Percentiles rank a stretch among this genome's conserved stretches.
Evolutionary conservation across 352 stramenopile genomes (phyloP).

Genomic region (Globisporangium paroecandrum): DNA sequence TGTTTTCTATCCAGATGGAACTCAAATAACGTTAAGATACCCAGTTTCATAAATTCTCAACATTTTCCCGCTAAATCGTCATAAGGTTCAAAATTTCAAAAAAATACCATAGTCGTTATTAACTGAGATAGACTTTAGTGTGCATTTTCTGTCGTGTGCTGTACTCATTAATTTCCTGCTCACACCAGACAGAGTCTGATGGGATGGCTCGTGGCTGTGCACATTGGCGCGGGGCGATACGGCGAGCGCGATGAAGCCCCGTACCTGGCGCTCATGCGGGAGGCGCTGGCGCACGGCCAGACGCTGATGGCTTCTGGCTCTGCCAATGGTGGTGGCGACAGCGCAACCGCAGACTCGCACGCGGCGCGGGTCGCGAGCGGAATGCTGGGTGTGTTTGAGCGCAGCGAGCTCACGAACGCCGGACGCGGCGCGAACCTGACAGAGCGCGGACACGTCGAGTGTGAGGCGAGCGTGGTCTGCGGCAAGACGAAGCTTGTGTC

Average conservation of each 20-base stretch:
- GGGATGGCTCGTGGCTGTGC: conserved; percentile 61
- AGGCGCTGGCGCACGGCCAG: conserved; percentile 25
- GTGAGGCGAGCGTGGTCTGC: conserved; percentile 53
- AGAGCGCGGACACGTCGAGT: conserved; percentile 42
- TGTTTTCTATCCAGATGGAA: no score
- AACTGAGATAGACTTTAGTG: no score
- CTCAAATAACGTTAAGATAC: no score
- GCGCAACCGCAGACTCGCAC: conserved; percentile 9
- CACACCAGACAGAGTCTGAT: background rate
- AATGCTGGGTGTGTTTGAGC: conserved; percentile 49
- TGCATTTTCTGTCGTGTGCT: background rate
- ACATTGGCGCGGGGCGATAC: conserved; percentile 56
- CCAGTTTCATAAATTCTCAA: no score
- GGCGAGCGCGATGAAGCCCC: conserved; percentile 27
- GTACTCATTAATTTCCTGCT: background rate
- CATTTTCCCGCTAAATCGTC: no score
- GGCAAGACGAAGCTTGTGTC: conserved; percentile 32
- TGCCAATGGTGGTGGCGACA: background rate
- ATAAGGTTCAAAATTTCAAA: no score
- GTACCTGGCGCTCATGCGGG: conserved; percentile 40
- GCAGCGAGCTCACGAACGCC: conserved; percentile 49
- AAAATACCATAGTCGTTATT: no score
- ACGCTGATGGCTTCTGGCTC: background rate
- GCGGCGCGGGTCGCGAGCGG: conserved; percentile 28
- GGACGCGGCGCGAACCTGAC: conserved; percentile 57